Evolutionary conservation across 305 asterid genomes (phyloP).

Genomic region (Fraxinus paxiana): DNA sequence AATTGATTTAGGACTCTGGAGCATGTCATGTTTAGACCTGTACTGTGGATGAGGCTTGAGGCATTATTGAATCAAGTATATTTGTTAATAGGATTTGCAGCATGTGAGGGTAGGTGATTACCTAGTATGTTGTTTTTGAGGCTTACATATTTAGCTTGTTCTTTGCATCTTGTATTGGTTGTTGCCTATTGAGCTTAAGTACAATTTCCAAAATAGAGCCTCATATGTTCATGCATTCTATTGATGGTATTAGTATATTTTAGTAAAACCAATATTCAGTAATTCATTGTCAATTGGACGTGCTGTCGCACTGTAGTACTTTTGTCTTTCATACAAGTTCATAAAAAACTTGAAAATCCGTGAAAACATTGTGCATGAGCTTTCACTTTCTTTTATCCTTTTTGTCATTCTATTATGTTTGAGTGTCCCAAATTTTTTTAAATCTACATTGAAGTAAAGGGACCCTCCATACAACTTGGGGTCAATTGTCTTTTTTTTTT

Average conservation of each 20-base stretch:
- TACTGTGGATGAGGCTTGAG: not conserved
- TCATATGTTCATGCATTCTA: not conserved
- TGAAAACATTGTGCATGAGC: not conserved
- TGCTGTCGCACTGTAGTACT: not conserved
- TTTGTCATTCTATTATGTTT: not conserved
- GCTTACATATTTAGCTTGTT: not conserved
- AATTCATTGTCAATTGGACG: not conserved
- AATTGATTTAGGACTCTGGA: not conserved
- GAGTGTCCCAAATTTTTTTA: not conserved
- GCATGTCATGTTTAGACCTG: not conserved
- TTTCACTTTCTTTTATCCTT: not conserved
- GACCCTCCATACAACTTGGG: not conserved
- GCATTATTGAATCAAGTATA: not conserved
- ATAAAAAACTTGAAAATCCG: not conserved
- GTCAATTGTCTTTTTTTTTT: not conserved
- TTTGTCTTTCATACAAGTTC: not conserved
- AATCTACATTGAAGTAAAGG: not conserved
- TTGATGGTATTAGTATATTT: not conserved
- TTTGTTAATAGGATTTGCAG: not conserved
- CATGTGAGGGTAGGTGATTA: not conserved
- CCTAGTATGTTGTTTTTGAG: not conserved
- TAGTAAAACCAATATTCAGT: not conserved
- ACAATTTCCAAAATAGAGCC: not conserved
- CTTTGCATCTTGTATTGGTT: not conserved
- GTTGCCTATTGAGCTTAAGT: not conserved